Base-by-base conservation (phyloP, 2,329 filamentous ascomycete genomes). In the Nigrograna mackinnonii region DNA sequence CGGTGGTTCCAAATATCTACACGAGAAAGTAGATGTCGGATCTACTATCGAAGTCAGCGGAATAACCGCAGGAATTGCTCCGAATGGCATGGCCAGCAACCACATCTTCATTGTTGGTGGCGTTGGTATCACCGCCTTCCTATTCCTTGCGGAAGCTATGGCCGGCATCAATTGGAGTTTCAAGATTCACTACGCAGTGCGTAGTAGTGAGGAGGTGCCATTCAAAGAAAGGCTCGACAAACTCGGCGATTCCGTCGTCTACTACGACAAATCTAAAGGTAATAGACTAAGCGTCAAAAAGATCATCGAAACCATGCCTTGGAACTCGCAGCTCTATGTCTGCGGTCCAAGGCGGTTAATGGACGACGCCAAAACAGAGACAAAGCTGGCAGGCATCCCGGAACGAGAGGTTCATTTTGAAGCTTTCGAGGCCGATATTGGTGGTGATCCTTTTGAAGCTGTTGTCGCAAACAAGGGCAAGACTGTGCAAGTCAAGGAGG, bases 51-150 rank as follows among this genome's bases (percentile, higher is more conserved):
- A 14, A 12, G 11, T 28, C 3, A 14, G 11, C 2, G 11, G 11
- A 14, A 28, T 28, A 11, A 14, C 11, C 14, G 24, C 24, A 11
- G 24, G 24, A 18, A 41, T 45, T 21, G 17, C 19, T 4, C 26
- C 21, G 7, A 35, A 41, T 19, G 5, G 16, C 12, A 41, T 41
- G 37, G 43, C 43, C 1, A 37, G 33, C 19, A 45, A 38, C 12
- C 43, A 45, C 18, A 37, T 45, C 35, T 35, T 41, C 20, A 37
- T 37, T 12, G 32, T 41, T 16, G 43, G 39, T 4, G 37, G 33
- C 18, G n/a, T 45, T 22, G 32, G 32, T 24, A 12, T 41, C 33
- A 37, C 37, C n/a, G 32, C 41, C 13, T 44, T 44, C 12, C 30
- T 21, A 16, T 18, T 12, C 20, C 28, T 13, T 33, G 13, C 18